Conservation (phyloP, 345 rosid genomes). For the Eucalyptus tenuipes region DNA sequence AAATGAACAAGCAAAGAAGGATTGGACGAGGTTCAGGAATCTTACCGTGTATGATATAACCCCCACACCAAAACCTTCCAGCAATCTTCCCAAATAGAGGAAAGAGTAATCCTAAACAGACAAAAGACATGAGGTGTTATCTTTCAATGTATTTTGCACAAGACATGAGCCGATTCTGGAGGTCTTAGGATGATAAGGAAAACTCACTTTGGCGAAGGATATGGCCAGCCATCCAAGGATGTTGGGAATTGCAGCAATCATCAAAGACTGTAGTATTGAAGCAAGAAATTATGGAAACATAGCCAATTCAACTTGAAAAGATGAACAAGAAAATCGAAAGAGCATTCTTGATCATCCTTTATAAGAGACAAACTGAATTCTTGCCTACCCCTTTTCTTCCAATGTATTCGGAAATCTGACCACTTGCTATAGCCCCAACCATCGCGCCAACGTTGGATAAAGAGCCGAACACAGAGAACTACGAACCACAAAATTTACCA, state of each 20-base stretch:
- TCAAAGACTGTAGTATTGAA: constrained; percentile 47
- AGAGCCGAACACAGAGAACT: constrained; percentile 87
- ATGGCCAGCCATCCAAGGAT: constrained; percentile 93
- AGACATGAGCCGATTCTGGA: background rate
- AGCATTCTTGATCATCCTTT: background rate
- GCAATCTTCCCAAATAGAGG: constrained; percentile 85
- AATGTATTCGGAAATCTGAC: constrained; percentile 89
- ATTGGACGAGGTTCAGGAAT: background rate
- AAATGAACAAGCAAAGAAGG: background rate
- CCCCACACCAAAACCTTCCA: constrained; percentile 98
- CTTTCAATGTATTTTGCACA: background rate
- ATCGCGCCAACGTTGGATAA: constrained; percentile 97
- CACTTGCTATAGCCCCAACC: constrained; percentile 97
- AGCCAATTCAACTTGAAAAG: background rate
- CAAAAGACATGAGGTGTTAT: background rate
- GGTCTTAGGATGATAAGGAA: background rate
- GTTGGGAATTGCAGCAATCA: constrained; percentile 98
- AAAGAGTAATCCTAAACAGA: constrained; percentile 74
- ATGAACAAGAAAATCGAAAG: background rate
- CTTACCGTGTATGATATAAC: constrained; percentile 87
- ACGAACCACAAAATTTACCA: background rate
- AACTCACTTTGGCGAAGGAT: constrained; percentile 86
- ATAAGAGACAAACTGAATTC: background rate
- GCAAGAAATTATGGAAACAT: background rate
- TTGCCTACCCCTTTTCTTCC: constrained; percentile 89